Base-by-base conservation (phyloP, 2,329 filamentous ascomycete genomes). In the Cylindrodendrum hubeiense region DNA sequence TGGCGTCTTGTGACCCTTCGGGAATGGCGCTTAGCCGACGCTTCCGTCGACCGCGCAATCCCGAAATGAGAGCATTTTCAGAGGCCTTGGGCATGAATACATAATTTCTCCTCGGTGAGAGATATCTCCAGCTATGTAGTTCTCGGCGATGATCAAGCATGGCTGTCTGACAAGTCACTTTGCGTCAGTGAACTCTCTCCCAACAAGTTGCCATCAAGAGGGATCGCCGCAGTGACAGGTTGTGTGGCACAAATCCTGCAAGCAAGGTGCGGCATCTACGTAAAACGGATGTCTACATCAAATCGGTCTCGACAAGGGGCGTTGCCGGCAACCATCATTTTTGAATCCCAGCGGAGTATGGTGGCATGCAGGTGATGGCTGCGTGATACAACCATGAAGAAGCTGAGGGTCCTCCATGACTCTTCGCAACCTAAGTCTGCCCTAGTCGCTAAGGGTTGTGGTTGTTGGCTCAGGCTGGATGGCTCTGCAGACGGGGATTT, bases 1-100 rank as follows among this genome's bases (percentile, higher is more conserved):
- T 60, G 49, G 21, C 57, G 13, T 60, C 28, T 53, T 39, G 50
- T 60, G 57, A 52, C 34, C 13, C 28, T 49, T 46, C 52, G 50
- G 13, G 47, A 39, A 26, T 33, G 22, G n/a, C 43, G 30, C 21
- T 51, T 53, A 43, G 43, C 49, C 50, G 49, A 60, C 22, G 43
- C 49, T 60, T 47, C 49, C 50, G 41, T 24, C 39, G 26, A 41
- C 41, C 26, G 43, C 24, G 21, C 21, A 19, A 22, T 24, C 24
- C 21, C 26, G 17, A 50, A 30, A 26, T 50, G 41, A 22, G 22
- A 41, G 26, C 26, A 52, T 26, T 26, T 28, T 50, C 8, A n/a
- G 47, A 9, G 28, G 15, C 26, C 41, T 28, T 44, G 49, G 28
- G 28, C 49, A 17, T 15, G 26, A 43, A 43, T 22, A 22, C 10